phyloP scores from a whole-genome alignment of 345 rosid species.

The Eucalyptus tenuipes region DNA sequence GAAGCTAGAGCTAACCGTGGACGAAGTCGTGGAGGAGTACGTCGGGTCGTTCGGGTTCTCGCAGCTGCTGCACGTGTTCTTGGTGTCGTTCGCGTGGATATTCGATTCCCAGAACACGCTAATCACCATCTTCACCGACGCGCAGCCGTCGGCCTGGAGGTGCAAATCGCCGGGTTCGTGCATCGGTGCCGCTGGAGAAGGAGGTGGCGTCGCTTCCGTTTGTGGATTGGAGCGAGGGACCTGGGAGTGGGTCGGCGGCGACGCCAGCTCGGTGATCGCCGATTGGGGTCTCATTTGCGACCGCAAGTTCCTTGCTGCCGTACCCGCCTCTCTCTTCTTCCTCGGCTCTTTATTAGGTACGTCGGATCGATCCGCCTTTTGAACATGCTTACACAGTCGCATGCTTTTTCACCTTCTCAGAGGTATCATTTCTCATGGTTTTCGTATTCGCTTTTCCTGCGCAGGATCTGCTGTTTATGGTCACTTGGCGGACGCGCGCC shows the following conservation, averaged over 20 bases:
- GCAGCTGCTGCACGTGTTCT: slow-evolving; percentile 49
- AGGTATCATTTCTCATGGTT: not conserved
- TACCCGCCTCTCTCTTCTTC: slow-evolving; percentile 71
- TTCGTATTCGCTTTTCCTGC: not conserved
- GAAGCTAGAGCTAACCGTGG: slow-evolving; percentile 46
- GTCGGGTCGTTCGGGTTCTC: slow-evolving; percentile 52
- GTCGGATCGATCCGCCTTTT: not conserved
- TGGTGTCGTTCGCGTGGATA: slow-evolving; percentile 58
- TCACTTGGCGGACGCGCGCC: slow-evolving; percentile 37
- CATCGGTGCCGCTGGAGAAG: not conserved
- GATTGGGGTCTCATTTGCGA: slow-evolving; percentile 68
- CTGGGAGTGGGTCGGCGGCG: slow-evolving; percentile 70
- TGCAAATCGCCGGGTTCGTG: slow-evolving; percentile 1
- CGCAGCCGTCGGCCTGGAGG: slow-evolving; percentile 43
- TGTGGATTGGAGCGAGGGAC: slow-evolving; percentile 36
- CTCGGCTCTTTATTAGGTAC: slow-evolving; percentile 65
- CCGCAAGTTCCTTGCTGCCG: slow-evolving; percentile 51
- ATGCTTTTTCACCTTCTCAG: not conserved
- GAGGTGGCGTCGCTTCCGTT: slow-evolving; percentile 4
- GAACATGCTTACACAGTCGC: not conserved
- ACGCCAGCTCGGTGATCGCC: slow-evolving; percentile 28
- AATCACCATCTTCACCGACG: slow-evolving; percentile 57
- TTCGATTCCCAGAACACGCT: slow-evolving; percentile 66
- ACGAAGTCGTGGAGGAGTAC: slow-evolving; percentile 51
- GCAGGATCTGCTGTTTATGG: slow-evolving; percentile 57